Percentiles rank a stretch among this genome's conserved stretches.
Evolutionary conservation across 2,329 filamentous ascomycete genomes (phyloP).

Genomic region (Paraconiothyrium sp.): DNA sequence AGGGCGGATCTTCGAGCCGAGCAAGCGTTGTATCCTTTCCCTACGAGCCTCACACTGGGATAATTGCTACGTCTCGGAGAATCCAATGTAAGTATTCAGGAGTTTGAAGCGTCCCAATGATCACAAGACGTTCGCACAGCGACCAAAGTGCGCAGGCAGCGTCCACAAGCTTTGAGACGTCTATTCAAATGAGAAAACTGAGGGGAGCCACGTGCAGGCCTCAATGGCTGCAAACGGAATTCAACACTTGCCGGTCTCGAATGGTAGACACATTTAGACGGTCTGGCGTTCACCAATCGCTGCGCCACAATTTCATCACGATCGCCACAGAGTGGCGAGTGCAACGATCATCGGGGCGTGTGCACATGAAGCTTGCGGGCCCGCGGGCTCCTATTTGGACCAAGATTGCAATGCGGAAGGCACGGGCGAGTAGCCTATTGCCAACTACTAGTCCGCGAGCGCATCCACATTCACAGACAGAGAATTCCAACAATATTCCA

Average conservation of each 20-base stretch:
- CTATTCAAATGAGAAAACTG: too few species aligned
- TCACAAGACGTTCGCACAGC: too few species aligned
- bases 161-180: too few species aligned
- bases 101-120: too few species aligned
- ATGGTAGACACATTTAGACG: not conserved
- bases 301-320: not conserved
- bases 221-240: not conserved
- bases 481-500: not conserved
- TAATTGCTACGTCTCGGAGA: too few species aligned
- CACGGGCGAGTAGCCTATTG: not conserved
- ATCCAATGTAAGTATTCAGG: too few species aligned
- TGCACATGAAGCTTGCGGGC: not conserved
- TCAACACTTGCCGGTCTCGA: not conserved
- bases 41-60: too few species aligned
- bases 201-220: not conserved
- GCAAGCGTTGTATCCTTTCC: too few species aligned
- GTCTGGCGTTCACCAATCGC: not conserved
- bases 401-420: conserved; percentile 1
- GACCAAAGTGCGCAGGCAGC: too few species aligned
- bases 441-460: not conserved
- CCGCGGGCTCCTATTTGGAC: not conserved
- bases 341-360: not conserved
- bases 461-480: not conserved
- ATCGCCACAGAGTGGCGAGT: conserved; percentile 8
- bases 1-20: too few species aligned